Percentiles rank a stretch among this genome's conserved stretches.
Evolutionary conservation across 352 stramenopile species (phyloP).

Genomic region (Pythium plurisporium): DNA sequence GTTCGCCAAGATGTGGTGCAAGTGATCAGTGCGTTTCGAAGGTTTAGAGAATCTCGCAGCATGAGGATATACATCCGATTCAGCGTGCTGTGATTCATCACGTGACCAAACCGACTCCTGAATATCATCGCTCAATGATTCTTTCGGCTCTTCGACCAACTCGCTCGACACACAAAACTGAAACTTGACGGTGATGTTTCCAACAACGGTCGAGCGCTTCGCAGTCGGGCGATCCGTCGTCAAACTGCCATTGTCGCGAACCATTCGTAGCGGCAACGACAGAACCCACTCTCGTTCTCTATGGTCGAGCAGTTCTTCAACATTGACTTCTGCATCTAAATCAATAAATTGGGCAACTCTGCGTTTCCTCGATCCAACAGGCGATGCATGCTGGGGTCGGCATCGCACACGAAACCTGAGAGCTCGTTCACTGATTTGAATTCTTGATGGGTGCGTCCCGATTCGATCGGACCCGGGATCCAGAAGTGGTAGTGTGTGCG

Average conservation of each 20-base stretch:
- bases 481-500: slow-evolving; percentile 24
- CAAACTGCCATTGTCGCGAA: background rate
- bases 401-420: slow-evolving; percentile 23
- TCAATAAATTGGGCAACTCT: background rate
- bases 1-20: background rate
- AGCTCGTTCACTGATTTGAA: background rate
- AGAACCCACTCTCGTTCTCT: slow-evolving; percentile 11
- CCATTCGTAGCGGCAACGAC: slow-evolving; percentile 6
- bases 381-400: slow-evolving; percentile 17
- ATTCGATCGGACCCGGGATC: background rate
- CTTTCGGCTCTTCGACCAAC: background rate
- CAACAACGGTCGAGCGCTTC: background rate
- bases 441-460: background rate
- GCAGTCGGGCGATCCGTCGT: background rate
- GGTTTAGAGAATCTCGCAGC: no score
- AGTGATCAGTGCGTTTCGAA: no score
- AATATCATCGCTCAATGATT: background rate
- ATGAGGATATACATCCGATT: background rate
- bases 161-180: slow-evolving; percentile 1
- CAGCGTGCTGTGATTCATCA: background rate
- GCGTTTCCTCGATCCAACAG: background rate
- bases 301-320: slow-evolving; percentile 7
- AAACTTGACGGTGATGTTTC: slow-evolving; percentile 15
- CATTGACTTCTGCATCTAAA: slow-evolving; percentile 1
- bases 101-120: slow-evolving; percentile 12